Evolutionary conservation across 2,329 filamentous ascomycete genomes (phyloP).

Genomic region (Verticillium nubilum): DNA sequence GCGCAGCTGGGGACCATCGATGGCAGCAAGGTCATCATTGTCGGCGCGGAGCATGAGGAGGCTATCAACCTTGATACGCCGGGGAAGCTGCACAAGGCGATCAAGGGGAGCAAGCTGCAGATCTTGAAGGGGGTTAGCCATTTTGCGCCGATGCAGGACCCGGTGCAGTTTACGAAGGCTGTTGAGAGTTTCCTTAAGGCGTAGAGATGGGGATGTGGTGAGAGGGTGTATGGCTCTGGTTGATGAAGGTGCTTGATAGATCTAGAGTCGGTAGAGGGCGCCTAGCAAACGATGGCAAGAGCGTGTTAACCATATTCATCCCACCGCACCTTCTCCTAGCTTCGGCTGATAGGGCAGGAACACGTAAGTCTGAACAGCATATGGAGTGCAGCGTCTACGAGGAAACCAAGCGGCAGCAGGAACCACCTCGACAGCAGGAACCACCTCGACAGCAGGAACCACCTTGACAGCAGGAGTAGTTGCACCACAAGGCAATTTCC

Average conservation of each 20-base stretch:
- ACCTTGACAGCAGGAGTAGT: too few relatives aligned
- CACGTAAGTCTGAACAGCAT: too few relatives aligned
- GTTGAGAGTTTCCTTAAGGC: slow-evolving; percentile 21
- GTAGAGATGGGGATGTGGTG: not conserved
- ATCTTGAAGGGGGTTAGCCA: slow-evolving; percentile 33
- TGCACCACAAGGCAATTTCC: too few relatives aligned
- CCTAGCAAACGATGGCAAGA: too few relatives aligned
- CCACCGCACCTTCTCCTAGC: not conserved
- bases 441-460: too few relatives aligned
- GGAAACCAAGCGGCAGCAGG: too few relatives aligned
- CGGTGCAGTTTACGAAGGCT: slow-evolving; percentile 25
- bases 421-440: too few relatives aligned
- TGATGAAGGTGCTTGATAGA: not conserved
- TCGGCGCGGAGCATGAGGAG: slow-evolving; percentile 27
- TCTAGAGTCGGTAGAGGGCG: not conserved
- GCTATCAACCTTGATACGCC: slow-evolving; percentile 32
- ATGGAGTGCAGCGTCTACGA: too few relatives aligned
- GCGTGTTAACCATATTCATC: too few relatives aligned
- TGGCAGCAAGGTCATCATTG: slow-evolving; percentile 22
- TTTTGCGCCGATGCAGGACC: slow-evolving; percentile 36
- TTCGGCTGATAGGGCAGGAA: not conserved
- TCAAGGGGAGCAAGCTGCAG: slow-evolving; percentile 28
- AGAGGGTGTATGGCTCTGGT: not conserved
- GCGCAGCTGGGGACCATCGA: slow-evolving; percentile 21
- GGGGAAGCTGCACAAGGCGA: slow-evolving; percentile 24